Evolutionary conservation across 495 filamentous ascomycete genomes (phyloP).

Genomic region (Daldinia caldariorum): DNA sequence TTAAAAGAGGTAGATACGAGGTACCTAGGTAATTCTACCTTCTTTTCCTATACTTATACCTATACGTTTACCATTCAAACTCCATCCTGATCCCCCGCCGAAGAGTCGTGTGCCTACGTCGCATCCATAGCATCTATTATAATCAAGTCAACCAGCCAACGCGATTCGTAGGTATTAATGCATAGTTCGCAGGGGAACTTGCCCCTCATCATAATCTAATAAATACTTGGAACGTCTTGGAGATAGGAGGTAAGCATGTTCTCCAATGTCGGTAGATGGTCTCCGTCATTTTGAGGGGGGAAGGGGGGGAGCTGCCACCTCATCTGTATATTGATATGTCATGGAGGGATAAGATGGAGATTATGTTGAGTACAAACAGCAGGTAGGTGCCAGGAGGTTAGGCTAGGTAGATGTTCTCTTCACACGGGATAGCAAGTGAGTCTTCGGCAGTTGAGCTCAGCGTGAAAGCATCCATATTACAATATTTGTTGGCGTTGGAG

Average conservation of each 20-base stretch:
- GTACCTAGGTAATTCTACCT: neutral
- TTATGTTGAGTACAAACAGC: too few relatives aligned
- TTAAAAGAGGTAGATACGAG: constrained; percentile 3
- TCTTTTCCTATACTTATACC: neutral
- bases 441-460: neutral
- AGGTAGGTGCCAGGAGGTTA: too few relatives aligned
- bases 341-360: neutral
- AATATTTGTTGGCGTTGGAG: neutral
- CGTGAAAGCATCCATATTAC: neutral
- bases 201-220: constrained; percentile 23
- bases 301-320: constrained; percentile 6
- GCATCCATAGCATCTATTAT: neutral
- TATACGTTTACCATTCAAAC: neutral
- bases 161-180: constrained; percentile 4
- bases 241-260: neutral
- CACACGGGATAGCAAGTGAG: too few relatives aligned
- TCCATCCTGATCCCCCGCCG: neutral
- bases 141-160: neutral
- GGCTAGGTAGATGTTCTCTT: too few relatives aligned
- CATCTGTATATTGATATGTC: neutral
- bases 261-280: constrained; percentile 23
- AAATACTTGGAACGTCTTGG: constrained; percentile 13
- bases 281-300: constrained; percentile 24
- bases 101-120: neutral
- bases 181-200: constrained; percentile 8